Evolutionary conservation across 1,284 basidiomycete species (phyloP), one percentile per base, ranked within the genome.

Genomic region (Rhodotorula sp.): DNA sequence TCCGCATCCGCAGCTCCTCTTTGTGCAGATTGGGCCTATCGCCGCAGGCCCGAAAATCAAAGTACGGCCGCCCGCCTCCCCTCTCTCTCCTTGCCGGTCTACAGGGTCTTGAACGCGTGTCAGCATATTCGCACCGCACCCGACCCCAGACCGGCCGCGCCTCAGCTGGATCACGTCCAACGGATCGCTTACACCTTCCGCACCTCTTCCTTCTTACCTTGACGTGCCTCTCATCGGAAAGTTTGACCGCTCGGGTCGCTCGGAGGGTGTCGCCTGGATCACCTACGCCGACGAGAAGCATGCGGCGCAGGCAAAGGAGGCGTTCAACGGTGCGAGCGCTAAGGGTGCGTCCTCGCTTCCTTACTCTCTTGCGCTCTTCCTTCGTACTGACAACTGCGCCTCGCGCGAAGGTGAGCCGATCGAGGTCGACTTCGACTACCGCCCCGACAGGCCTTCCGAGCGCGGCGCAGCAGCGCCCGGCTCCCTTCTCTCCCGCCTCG

Each of bases 171-270:
- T 27, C 22, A 44, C 21, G 27, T 9, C 12, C 3, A 2, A 34
- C 21, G 37, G 50, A 41, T 50, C 72, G 66, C 74, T 76, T 66
- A 71, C 69, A 39, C 58, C 48, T 27, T 5, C 51, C 44, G 25
- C 50, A 44, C 32, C 61, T 67, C 55, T 65, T 51, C 56, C 22
- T 50, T 53, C 59, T 44, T 37, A 41, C 87, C 80, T 79, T 86
- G 84, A 83, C 82, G 85, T 83, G 86, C 81, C 85, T 85, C 79
- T 34, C 80, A 69, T n/a, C 75, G 74, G 75, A 69, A 66, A 97
- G 94, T 98, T 94, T 84, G 95, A 97, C 84, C 89, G 90, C 80
- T 95, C 93, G 79, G 95, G 95, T 77, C 91, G 95, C 80, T 97
- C 95, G 61, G 89, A 87, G 39, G 95, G 95, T 71, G 85, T 87